Evolutionary conservation across 2,329 filamentous ascomycete genomes (phyloP), one percentile per base, ranked within the genome.

Genomic region (Botrytis tulipae): DNA sequence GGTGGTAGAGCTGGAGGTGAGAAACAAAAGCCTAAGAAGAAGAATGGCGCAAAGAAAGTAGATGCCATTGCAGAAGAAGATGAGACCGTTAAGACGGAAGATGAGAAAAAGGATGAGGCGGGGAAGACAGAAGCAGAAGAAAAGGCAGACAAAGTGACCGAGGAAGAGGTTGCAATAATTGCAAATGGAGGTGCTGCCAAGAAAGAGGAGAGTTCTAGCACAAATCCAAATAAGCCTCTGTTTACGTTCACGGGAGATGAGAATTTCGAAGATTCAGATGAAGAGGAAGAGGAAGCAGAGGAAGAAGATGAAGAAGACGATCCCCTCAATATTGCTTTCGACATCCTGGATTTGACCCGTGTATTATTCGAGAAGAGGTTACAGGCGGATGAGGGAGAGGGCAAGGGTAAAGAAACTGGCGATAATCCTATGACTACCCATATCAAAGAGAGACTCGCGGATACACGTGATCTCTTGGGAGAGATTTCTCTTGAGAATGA

Each of bases 401-500:
- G 82, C 62, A 86, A 86, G 74, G 85, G 83, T 69, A 89, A 88
- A 78, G 83, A 83, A 10, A 74, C 74, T 35, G 82, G 77, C 37
- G 78, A 82, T 73, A 80, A 81, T 7, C 79, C 83, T 59, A 82
- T 84, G 76, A 79, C 83, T 32, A 84, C 87, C 76, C 89, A 92
- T 75, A 86, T 95, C 80, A 95, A 94, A 83, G 93, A 97, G 83
- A 90, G 94, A 73, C 9, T 80, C 82, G 68, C 94, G 75, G 96
- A 99, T 81, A 97, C 94, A 14, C 94, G 98, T 82, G 95, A 98
- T 81, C 88, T 97, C 73, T 92, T 98, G 75, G 93, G 95, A 16
- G 96, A 99, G 83, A 98, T 99, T 75, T 97, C 93, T n/a, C 86
- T 99, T 42, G 96, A 99, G 84, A 97, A 96, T 78, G 96, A 98